Conservation (phyloP, 345 rosid species). For the Viola odorata region DNA sequence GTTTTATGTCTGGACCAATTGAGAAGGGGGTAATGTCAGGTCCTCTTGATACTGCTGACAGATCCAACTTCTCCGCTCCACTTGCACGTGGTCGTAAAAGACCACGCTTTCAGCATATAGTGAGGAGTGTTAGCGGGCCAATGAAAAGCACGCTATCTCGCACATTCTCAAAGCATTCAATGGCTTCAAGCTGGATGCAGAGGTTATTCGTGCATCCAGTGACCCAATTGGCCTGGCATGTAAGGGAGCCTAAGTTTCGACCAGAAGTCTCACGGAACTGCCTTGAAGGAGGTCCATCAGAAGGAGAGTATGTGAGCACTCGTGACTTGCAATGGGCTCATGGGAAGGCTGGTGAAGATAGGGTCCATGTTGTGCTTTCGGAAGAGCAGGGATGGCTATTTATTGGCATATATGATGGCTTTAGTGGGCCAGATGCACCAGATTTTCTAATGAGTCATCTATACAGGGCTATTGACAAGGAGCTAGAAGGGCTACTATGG, state of each 20-base stretch:
- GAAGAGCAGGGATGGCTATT: constrained; percentile 98
- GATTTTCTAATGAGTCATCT: constrained; percentile 88
- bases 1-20: constrained; percentile 95
- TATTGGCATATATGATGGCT: constrained; percentile 97
- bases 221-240: constrained; percentile 62
- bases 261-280: constrained; percentile 50
- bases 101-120: constrained; percentile 58
- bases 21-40: constrained; percentile 96
- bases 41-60: constrained; percentile 76
- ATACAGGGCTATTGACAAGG: constrained; percentile 79
- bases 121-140: constrained; percentile 94
- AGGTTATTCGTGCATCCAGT: constrained; percentile 71
- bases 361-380: constrained; percentile 95
- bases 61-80: constrained; percentile 90
- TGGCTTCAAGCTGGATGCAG: constrained; percentile 72
- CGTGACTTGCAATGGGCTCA: constrained; percentile 97
- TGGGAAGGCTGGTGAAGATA: constrained; percentile 98
- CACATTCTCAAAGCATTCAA: constrained; percentile 74
- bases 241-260: constrained; percentile 58
- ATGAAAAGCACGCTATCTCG: constrained; percentile 67
- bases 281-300: constrained; percentile 53
- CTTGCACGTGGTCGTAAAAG: constrained; percentile 59
- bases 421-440: constrained; percentile 98
- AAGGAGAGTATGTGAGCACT: constrained; percentile 47
- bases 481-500: constrained; percentile 91